These are phyloP conservation scores for Chytriomyces confervae DNA, from an alignment of 192 early-diverging fungal genomes.

Conservation along the genomic window DNA sequence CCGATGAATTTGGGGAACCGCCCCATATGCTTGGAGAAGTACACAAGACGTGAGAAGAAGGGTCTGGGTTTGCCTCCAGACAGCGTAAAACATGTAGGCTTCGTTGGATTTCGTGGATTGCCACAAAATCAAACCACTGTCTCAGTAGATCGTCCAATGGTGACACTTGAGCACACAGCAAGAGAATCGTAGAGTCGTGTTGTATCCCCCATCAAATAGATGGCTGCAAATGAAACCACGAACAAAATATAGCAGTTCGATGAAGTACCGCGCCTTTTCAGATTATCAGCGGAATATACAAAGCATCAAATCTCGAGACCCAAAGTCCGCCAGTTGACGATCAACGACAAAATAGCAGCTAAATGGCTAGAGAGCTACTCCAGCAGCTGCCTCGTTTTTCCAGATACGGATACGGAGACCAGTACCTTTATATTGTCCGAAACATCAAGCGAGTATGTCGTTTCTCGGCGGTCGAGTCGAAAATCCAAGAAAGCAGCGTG, in stretches of 20 bases:
- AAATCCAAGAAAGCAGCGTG: no score
- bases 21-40: slow-evolving; percentile 34
- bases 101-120: no score
- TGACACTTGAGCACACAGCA: not conserved
- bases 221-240: slow-evolving; percentile 38
- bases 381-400: no score
- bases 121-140: no score
- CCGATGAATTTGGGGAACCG: slow-evolving; percentile 37
- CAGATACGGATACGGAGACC: no score
- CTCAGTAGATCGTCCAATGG: no score
- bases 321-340: no score
- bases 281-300: not conserved
- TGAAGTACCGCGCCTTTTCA: not conserved
- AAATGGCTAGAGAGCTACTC: no score
- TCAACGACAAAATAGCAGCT: no score
- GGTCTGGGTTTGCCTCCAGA: no score
- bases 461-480: slow-evolving; percentile 19
- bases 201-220: slow-evolving; percentile 34
- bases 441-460: slow-evolving; percentile 4
- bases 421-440: slow-evolving; percentile 28
- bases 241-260: slow-evolving; percentile 41
- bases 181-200: slow-evolving; percentile 33
- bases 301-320: slow-evolving; percentile 7
- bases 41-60: slow-evolving; percentile 40
- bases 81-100: slow-evolving; percentile 24